phyloP scores from a whole-genome alignment of 2,329 filamentous ascomycete species.

The Fusarium nygamai region DNA sequence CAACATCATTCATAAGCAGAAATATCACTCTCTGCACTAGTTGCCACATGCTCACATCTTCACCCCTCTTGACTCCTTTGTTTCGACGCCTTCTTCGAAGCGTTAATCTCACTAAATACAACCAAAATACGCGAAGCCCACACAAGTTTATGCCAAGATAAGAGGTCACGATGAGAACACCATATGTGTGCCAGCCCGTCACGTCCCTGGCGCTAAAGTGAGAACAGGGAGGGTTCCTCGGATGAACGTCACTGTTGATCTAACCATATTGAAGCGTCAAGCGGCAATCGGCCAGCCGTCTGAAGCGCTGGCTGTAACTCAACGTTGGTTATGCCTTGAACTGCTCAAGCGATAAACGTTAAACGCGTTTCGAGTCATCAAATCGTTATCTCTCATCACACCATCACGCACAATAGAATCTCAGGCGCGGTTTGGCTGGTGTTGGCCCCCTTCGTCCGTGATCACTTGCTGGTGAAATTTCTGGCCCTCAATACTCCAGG shows the following conservation, averaged over 20 bases:
- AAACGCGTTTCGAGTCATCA: constrained; percentile 20
- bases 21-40: background rate
- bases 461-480: background rate
- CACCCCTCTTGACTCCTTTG: background rate
- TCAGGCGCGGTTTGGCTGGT: background rate
- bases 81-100: background rate
- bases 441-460: background rate
- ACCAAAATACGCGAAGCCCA: constrained; percentile 18
- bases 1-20: background rate
- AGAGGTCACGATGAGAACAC: constrained; percentile 20
- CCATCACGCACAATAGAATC: constrained; percentile 14
- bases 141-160: constrained; percentile 15
- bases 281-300: constrained; percentile 8
- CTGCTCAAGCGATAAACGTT: background rate
- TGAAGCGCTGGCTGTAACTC: constrained; percentile 19
- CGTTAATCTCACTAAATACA: background rate
- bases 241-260: constrained; percentile 5
- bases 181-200: constrained; percentile 18
- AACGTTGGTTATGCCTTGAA: constrained; percentile 12
- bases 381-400: background rate
- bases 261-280: constrained; percentile 14
- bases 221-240: constrained; percentile 3
- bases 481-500: background rate
- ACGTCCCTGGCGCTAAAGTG: constrained; percentile 17
- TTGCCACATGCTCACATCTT: background rate